Base-by-base conservation (phyloP, 2,329 filamentous ascomycete species). In the Calonectria pseudoreteaudii region DNA sequence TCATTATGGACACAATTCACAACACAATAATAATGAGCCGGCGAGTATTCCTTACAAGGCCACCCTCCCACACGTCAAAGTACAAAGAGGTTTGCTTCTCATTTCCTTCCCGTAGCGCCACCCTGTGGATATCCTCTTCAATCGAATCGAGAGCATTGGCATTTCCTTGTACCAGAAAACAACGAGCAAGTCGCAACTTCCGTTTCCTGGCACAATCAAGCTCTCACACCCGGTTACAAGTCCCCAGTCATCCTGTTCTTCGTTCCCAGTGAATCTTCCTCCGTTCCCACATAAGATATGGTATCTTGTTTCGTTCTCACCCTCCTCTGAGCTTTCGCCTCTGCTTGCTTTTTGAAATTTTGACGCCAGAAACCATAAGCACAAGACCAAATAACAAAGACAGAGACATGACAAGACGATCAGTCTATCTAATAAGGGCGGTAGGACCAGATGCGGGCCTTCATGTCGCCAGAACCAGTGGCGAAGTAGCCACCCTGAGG, bases 391-490 rank as follows among this genome's bases (percentile, higher is more conserved):
- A 68, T 50, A 68, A 68, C 53, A 34, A 66, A 53, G 60, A 70
- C 31, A 70, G 66, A 72, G 65, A 60, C 71, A 70, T 67, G 53
- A 58, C 8, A 28, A 26, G 50, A 50, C 31, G 53, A 26, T 53
- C 47, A 70, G 34, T 53, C 49, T 49, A 52, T 65, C 50, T 73
- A 86, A 68, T 88, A 84, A 5, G 88, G 85, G 70, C 91, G 89
- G 82, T 94, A 98, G 80, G 94, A 95, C 97, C 97, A 99, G 86
- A 99, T 98, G 82, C 97, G 93, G 69, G 97, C 97, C 83, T 96
- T 94, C 95, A 98, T 98, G 84, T 99, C 97, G 81, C 97, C 97
- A 79, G 96, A 98, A 75, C 97, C 97, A 7, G 97, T 99, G 50
- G 97, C 97, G 83, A 99, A 99, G 83, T 95, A 93, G 76, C 93